Evolutionary conservation across 164 flowering plant genomes (phyloP), one percentile per base, ranked within the genome.

Genomic region (Stephania yunnanensis): DNA sequence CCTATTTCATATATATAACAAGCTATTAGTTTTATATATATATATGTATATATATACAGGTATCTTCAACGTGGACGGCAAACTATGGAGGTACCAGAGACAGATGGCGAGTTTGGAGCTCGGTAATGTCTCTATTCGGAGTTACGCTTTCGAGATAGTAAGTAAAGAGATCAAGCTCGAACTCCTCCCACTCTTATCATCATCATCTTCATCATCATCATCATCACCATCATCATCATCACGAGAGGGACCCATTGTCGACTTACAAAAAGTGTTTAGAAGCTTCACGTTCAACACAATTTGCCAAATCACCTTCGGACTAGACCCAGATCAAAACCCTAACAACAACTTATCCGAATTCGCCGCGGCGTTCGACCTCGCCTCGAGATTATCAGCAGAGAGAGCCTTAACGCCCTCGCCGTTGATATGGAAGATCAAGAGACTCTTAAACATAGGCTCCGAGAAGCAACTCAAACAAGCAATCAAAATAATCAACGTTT

Each of bases 31-130:
- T 31, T 36, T 25, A 25, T 25, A 25, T 25, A 25, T 25, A 25
- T 25, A 0, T 25, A 25, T 25, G 0, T 25, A 25, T 25, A 25
- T 25, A 36, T 36, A 4, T 36, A 36, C 42, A 36, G 42, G 42
- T 0, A 90, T 92, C 45, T 92, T 92, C 84, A 86, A 86, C 72
- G 85, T 84, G 19, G 97, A 92, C 55, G 97, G 92, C 10, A 83
- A 89, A 0, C 9, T 52, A 0, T 92, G 97, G 97, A 78, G 36
- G 79, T 86, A 86, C 53, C 92, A 89, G 72, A 65, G 89, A 68
- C 87, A 88, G 73, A 80, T 88, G 83, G 87, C 89, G 0, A 84
- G 87, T 80, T 66, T 81, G 3, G 88, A 86, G 58, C 86, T 87
- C 22, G 86, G 89, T 0, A 82, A 85, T 68, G 68, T 84, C 65